Evolutionary conservation across 2,329 filamentous ascomycete species (phyloP), one percentile per base, ranked within the genome.

Genomic region (Scolecobasidium constrictum): DNA sequence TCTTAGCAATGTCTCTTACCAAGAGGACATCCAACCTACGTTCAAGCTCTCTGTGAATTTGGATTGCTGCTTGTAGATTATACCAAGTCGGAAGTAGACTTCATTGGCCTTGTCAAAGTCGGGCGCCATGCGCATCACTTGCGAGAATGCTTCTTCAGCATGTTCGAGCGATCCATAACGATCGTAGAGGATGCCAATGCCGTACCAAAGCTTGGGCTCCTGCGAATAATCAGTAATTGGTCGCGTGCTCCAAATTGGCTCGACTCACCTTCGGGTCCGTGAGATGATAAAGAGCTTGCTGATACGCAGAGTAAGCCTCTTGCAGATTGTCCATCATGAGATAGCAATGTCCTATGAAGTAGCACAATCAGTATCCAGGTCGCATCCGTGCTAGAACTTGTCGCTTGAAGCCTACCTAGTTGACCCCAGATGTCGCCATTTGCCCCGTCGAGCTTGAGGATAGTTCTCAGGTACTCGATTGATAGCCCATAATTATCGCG

Each of bases 241-340:
- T 15, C 22, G 34, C 17, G 12, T 3, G 23, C 40, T n/a, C 6
- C 15, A 26, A 9, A 23, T 33, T 19, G 19, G 16, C 28, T 44
- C 4, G n/a, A 40, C 35, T 5, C n/a, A 44, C 86, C 76, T 95
- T 96, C 1, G 90, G 88, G 59, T 95, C 90, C 38, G 83, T 78
- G 33, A 98, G 71, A 62, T 96, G 90, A 49, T 95, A 90, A 5
- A 96, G 68, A 4, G 92, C 92, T 59, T 93, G 86, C 60, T 98
- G 92, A 59, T 98, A 98, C 1, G 92, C 88, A 22, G 86, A 85
- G 56, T 98, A 98, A 1, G 92, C 92, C 58, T 96, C 87, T 64
- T 96, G 92, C 23, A 96, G 67, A 56, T 95, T 90, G 57, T 98
- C 92, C 77, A 94, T 94, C 92, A 98, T 98, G 19, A 98, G 72